Evolutionary conservation across 257 asterid genomes (phyloP).

Genomic region (Solanum megistacrolobum): DNA sequence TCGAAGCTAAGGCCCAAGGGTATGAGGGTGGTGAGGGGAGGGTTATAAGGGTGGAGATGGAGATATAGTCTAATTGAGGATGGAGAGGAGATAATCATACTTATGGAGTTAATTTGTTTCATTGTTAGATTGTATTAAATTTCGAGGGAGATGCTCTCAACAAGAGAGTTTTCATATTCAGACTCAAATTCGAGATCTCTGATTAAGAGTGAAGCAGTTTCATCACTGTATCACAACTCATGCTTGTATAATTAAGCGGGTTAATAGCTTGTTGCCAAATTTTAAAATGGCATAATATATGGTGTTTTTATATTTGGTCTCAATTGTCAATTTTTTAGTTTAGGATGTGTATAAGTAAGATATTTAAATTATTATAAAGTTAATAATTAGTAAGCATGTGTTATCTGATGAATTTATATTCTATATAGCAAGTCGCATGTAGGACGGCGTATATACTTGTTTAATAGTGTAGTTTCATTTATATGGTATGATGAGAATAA

Average conservation of each 20-base stretch:
- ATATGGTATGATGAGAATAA: not conserved
- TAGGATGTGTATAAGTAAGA: not conserved
- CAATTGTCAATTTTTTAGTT: not conserved
- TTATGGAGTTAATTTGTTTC: too few species aligned
- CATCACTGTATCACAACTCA: not conserved
- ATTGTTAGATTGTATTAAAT: not conserved
- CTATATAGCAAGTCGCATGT: not conserved
- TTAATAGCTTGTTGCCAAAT: not conserved
- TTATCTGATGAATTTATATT: too few species aligned
- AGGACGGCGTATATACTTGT: too few species aligned
- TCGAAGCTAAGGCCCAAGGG: too few species aligned
- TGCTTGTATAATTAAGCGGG: not conserved
- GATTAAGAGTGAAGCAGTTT: too few species aligned
- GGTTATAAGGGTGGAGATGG: not conserved
- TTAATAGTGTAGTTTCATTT: not conserved
- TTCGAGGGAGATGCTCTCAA: accelerated
- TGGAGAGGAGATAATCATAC: too few species aligned
- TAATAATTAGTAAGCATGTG: too few species aligned
- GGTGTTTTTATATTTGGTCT: not conserved
- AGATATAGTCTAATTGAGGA: too few species aligned
- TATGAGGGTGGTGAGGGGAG: not conserved
- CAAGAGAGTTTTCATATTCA: too few species aligned
- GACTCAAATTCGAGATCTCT: accelerated
- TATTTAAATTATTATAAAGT: too few species aligned
- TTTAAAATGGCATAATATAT: not conserved